A percentile compares a stretch with the other conserved stretches of the same genome.
phyloP scores from a whole-genome alignment of 768 basidiomycete species.

The Phylloporus scabripes region DNA sequence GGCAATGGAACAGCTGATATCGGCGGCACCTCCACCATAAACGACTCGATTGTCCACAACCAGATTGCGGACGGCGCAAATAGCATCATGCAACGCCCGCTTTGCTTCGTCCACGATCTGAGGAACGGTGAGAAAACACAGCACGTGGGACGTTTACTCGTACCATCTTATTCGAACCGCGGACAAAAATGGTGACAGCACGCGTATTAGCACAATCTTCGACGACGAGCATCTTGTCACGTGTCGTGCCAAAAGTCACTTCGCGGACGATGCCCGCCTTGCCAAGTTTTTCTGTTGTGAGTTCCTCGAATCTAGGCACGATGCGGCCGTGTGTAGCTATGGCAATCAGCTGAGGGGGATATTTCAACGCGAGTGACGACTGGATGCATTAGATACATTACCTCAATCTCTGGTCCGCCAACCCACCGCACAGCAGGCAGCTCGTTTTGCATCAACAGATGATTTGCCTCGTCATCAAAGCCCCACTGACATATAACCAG shows the following conservation, averaged over 20 bases:
- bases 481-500: slow-evolving; percentile 99
- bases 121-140: neutral
- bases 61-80: slow-evolving; percentile 95
- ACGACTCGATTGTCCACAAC: slow-evolving; percentile 95
- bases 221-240: slow-evolving; percentile 99
- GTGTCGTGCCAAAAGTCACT: slow-evolving; percentile 92
- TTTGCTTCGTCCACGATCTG: slow-evolving; percentile 99
- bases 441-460: slow-evolving; percentile 95
- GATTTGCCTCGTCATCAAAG: slow-evolving; percentile 99
- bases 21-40: slow-evolving; percentile 96
- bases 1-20: slow-evolving; percentile 92
- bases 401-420: slow-evolving; percentile 98
- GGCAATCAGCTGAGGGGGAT: slow-evolving; percentile 70
- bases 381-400: slow-evolving; percentile 23
- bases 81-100: slow-evolving; percentile 94
- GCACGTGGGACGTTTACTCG: slow-evolving; percentile 4
- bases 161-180: slow-evolving; percentile 99
- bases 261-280: slow-evolving; percentile 92
- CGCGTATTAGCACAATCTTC: slow-evolving; percentile 97
- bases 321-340: slow-evolving; percentile 98
- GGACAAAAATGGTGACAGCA: slow-evolving; percentile 95
- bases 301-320: slow-evolving; percentile 96
- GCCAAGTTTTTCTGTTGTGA: slow-evolving; percentile 86
- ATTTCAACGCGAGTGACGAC: neutral
- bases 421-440: slow-evolving; percentile 98